These are phyloP conservation scores for Chaetoceros tenuissimus DNA, from an alignment of 108 stramenopile genomes.

Conservation along the genomic window DNA sequence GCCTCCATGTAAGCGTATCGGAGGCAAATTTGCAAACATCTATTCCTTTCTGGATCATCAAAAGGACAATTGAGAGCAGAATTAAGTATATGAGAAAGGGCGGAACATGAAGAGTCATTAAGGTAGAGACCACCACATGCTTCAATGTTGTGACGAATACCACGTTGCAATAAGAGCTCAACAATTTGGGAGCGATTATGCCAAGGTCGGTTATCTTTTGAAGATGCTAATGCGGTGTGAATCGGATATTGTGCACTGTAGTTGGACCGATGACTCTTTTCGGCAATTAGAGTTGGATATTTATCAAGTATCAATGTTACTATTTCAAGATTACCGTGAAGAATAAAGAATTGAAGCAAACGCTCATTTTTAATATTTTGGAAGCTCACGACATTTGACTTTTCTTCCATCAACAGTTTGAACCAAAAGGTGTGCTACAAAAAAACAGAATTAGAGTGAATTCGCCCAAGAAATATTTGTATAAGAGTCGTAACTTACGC, in stretches of 20 bases:
- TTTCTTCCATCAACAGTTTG: background rate
- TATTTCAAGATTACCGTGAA: background rate
- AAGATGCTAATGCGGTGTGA: background rate
- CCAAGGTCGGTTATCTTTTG: background rate
- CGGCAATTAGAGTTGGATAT: background rate
- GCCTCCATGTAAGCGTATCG: background rate
- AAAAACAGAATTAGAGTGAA: background rate
- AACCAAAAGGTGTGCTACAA: background rate
- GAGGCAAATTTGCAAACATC: background rate
- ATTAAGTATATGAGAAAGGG: background rate
- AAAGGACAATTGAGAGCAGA: background rate
- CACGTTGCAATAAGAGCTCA: background rate
- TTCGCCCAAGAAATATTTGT: background rate
- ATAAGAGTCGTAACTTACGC: background rate
- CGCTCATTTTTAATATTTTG: background rate
- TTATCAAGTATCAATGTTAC: background rate
- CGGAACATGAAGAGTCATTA: background rate
- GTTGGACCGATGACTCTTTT: background rate
- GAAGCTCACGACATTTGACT: background rate
- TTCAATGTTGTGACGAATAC: background rate
- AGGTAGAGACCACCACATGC: background rate
- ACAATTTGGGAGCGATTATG: background rate
- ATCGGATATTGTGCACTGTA: background rate
- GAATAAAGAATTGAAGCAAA: background rate
- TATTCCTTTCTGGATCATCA: background rate